A percentile compares a stretch with the other conserved stretches of the same genome.
These are phyloP conservation scores for Suillus occidentalis DNA, from an alignment of 768 basidiomycete species.

Conservation along the genomic window DNA sequence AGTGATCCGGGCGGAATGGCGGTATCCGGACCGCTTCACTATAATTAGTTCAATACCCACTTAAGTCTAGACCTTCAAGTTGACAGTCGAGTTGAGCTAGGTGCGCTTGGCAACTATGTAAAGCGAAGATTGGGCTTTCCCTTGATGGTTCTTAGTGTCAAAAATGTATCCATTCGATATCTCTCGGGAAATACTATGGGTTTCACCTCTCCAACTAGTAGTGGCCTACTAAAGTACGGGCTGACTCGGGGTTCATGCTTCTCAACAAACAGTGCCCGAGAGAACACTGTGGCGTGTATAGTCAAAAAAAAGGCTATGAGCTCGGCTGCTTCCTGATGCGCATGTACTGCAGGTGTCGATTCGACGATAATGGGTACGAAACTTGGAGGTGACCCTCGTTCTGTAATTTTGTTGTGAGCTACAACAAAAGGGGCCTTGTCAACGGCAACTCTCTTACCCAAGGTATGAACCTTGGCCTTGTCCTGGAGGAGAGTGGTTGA, in stretches of 20 bases:
- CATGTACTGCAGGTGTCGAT: not conserved
- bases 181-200: not conserved
- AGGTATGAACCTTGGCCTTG: not conserved
- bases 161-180: not conserved
- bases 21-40: not conserved
- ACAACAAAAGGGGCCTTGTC: not conserved
- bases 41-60: not conserved
- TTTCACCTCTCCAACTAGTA: not conserved
- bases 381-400: not conserved
- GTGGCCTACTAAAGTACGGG: not conserved
- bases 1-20: conserved; percentile 1
- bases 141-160: not conserved
- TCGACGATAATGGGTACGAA: not conserved
- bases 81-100: not conserved
- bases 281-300: conserved; percentile 5
- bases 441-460: not conserved
- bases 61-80: not conserved
- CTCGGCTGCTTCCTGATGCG: conserved; percentile 1
- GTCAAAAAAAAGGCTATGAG: conserved; percentile 1
- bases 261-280: not conserved
- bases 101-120: not conserved
- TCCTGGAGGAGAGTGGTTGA: not conserved
- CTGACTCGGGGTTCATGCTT: not conserved
- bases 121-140: not conserved
- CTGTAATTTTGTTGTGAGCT: not conserved